phyloP scores from a whole-genome alignment of 2,329 filamentous ascomycete genomes.

The Pseudogymnoascus sp. region DNA sequence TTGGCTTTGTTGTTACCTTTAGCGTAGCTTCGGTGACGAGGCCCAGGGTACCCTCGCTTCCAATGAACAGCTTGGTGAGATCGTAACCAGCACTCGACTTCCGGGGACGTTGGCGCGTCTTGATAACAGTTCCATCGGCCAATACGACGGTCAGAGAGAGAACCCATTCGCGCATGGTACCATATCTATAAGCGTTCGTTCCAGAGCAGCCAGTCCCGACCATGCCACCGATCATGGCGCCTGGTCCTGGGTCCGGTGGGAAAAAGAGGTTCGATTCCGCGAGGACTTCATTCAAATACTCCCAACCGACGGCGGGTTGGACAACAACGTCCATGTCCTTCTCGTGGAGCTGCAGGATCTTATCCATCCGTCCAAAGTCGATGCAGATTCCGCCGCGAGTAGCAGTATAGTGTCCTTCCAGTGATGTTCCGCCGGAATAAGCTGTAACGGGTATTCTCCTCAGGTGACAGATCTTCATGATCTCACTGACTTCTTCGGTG shows the following conservation, averaged over 20 bases:
- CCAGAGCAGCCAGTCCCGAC: conserved; percentile 66
- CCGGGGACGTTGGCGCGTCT: conserved; percentile 77
- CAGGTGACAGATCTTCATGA: conserved; percentile 82
- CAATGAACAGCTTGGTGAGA: conserved; percentile 80
- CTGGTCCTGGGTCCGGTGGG: conserved; percentile 83
- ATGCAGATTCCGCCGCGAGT: conserved; percentile 78
- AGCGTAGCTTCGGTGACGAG: conserved; percentile 86
- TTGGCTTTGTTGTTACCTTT: conserved; percentile 75
- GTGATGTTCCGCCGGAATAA: conserved; percentile 79
- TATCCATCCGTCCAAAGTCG: conserved; percentile 80
- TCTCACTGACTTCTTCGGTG: conserved; percentile 75
- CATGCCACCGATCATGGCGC: conserved; percentile 88
- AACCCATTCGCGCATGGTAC: conserved; percentile 94
- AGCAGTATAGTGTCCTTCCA: conserved; percentile 82
- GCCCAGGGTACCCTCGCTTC: conserved; percentile 84
- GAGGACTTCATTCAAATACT: conserved; percentile 72
- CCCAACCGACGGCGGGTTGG: conserved; percentile 80
- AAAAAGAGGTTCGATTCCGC: conserved; percentile 73
- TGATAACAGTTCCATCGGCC: conserved; percentile 83
- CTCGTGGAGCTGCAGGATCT: conserved; percentile 68
- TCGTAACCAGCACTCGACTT: conserved; percentile 92
- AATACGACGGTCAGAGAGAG: conserved; percentile 78
- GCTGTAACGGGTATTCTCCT: conserved; percentile 77
- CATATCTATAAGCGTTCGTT: conserved; percentile 87
- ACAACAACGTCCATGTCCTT: conserved; percentile 70